Evolutionary conservation across 2,329 filamentous ascomycete genomes (phyloP).

Genomic region (Aschersonia sp.): DNA sequence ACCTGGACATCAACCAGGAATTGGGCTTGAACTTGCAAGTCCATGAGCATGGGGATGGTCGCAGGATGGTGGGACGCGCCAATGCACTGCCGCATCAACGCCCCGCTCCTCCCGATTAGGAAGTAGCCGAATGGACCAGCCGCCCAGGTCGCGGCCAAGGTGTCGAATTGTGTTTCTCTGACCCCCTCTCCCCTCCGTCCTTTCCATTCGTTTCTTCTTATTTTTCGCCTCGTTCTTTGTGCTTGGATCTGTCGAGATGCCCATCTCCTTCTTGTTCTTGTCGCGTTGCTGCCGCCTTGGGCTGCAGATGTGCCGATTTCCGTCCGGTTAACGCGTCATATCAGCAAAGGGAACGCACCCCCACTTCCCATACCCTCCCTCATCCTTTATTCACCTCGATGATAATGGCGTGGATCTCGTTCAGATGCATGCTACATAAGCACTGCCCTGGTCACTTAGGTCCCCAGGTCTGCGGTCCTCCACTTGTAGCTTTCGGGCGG

Average conservation of each 20-base stretch:
- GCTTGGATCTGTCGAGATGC: too few species aligned
- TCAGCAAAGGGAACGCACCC: too few species aligned
- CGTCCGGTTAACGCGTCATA: too few species aligned
- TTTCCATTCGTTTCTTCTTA: background rate
- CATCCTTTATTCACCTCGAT: background rate
- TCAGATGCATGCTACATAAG: background rate
- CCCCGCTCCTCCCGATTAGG: conserved; percentile 1
- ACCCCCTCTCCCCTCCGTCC: background rate
- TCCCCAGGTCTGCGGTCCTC: background rate
- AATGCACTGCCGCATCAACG: background rate
- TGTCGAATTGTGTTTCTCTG: background rate
- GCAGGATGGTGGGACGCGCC: too few species aligned
- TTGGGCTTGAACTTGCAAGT: too few species aligned
- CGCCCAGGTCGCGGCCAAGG: background rate
- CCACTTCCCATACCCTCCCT: background rate
- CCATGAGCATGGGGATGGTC: too few species aligned
- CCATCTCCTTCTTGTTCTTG: too few species aligned
- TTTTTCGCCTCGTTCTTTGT: background rate
- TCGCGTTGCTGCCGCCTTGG: too few species aligned
- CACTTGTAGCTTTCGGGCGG: background rate
- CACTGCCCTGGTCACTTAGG: background rate
- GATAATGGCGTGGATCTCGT: background rate
- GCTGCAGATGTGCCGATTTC: too few species aligned
- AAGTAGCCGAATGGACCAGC: conserved; percentile 2
- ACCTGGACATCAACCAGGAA: too few species aligned